Evolutionary conservation across 2,329 filamentous ascomycete genomes (phyloP).

Genomic region (Ceratocystis alfenasii): DNA sequence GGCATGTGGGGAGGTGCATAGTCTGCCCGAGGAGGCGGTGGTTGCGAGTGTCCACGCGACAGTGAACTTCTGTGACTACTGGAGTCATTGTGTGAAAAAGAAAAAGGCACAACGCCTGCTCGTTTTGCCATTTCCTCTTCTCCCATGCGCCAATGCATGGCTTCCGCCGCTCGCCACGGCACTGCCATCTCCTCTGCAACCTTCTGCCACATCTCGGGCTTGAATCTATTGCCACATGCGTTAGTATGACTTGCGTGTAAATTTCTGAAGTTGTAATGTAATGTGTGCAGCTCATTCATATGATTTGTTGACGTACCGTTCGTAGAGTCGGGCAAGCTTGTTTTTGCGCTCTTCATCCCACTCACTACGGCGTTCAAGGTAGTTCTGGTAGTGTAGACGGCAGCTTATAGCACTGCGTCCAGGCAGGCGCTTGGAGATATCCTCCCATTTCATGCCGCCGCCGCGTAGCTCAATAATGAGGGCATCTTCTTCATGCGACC

Average conservation of each 20-base stretch:
- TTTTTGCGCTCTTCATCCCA: slow-evolving; percentile 98
- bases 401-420: slow-evolving; percentile 91
- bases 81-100: slow-evolving; percentile 43
- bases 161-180: slow-evolving; percentile 89
- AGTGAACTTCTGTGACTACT: slow-evolving; percentile 31
- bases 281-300: too few species aligned
- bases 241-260: not conserved
- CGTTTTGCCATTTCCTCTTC: slow-evolving; percentile 87
- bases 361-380: slow-evolving; percentile 80
- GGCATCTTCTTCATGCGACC: slow-evolving; percentile 88
- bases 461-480: slow-evolving; percentile 84
- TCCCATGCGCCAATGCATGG: slow-evolving; percentile 96
- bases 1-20: slow-evolving; percentile 13
- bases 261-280: not conserved
- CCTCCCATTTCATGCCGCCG: slow-evolving; percentile 95
- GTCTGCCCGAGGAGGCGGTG: slow-evolving; percentile 24
- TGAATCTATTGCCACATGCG: slow-evolving; percentile 54
- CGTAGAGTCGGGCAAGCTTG: slow-evolving; percentile 85
- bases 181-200: slow-evolving; percentile 90
- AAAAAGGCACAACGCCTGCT: slow-evolving; percentile 80
- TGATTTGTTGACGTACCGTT: slow-evolving; percentile 53
- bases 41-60: slow-evolving; percentile 32
- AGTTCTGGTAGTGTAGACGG: slow-evolving; percentile 92
- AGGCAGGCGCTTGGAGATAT: slow-evolving; percentile 83
- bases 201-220: slow-evolving; percentile 94